Base-by-base conservation (phyloP, 2,329 filamentous ascomycete species). In the Ophiostoma ips region DNA sequence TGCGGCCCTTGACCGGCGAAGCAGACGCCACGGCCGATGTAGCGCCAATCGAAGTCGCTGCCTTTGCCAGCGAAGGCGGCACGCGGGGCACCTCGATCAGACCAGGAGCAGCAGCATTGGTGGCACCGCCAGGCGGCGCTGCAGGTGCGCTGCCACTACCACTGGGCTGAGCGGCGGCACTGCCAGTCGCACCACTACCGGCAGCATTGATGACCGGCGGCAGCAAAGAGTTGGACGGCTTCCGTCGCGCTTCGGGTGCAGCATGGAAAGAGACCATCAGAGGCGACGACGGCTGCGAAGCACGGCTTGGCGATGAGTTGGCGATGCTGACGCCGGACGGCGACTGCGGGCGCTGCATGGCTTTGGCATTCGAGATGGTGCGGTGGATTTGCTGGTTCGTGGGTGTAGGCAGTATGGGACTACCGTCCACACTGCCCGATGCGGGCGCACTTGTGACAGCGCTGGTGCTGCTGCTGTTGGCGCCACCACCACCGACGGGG, bases 231-330 rank as follows among this genome's bases (percentile, higher is more conserved):
- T 84, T 90, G 61, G 92, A 96, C 5, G 87, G 87, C 69, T 98
- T 98, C 45, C 92, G 79, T 53, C 89, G 79, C 40, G 71, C 69
- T 52, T 96, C 89, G 49, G 79, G 76, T 50, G 85, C 85, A 12
- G 90, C 86, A 53, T 90, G 87, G 64, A 98, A 98, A 6, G 92
- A 94, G 9, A 96, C 85, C n/a, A 96, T 73, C n/a, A 98, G 70
- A 0, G 92, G 92, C 6, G 87, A 94, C 0, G 86, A 90, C 3
- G 92, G 76, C 57, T 79, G 76, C 1, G 76, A 98, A 4, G 77
- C 80, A 56, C 90, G 79, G 62, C 78, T 95, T 1, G 92, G 90
- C 2, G 90, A 95, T 6, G 90, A 86, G 60, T 84, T 92, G 19
- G 83, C 71, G 55, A 90, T 87, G 57, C 80, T 85, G 24, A 87